Evolutionary conservation across 1,284 basidiomycete genomes (phyloP), one percentile per base, ranked within the genome.

Genomic region (Cutaneotrichosporon daszewskae): DNA sequence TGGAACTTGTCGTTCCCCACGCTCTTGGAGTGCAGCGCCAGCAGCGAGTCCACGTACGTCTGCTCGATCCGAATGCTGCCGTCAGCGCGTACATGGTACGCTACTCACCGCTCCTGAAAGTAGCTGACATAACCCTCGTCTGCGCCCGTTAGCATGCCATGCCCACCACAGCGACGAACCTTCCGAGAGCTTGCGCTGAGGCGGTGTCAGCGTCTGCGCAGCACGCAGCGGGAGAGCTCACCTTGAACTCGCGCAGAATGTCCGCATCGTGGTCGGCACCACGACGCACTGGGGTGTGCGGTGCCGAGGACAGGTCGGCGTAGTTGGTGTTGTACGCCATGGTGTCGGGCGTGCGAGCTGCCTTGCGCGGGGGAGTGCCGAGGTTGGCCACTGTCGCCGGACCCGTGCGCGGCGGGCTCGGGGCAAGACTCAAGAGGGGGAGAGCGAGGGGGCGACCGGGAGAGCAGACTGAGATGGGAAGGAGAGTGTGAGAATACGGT

Each of bases 51-150:
- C 51, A 87, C 76, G 58, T 91, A 91, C 43, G 71, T 66, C 59
- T 90, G 87, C 66, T 91, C 88, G 48, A 90, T 83, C 37, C 78
- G 79, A 63, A 81, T 83, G 60, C 87, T 90, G 63, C 33, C 35
- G 28, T 45, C 41, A 38, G 47, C 24, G 36, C 19, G 42, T 43
- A 43, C 36, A 58, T 47, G 47, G 39, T 25, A 28, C 29, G 8
- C 22, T 34, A 66, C 79, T 58, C 58, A 85, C 87, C 87, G 77
- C 74, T 91, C 88, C 65, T 80, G 78, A 70, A 90, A 90, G 75
- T 90, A 90, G 51, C 62, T 74, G 53, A 90, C 76, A 65, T 87
- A 87, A 9, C 83, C 84, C 55, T 87, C 84, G 24, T 78, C 61
- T 49, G 27, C 7, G 23, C 8, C 6, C 16, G 28, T 31, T n/a